Percentiles rank a stretch among this genome's conserved stretches.
Conservation (phyloP, 202 grass and related monocot genomes). For the Dendrocalamus latiflorus region DNA sequence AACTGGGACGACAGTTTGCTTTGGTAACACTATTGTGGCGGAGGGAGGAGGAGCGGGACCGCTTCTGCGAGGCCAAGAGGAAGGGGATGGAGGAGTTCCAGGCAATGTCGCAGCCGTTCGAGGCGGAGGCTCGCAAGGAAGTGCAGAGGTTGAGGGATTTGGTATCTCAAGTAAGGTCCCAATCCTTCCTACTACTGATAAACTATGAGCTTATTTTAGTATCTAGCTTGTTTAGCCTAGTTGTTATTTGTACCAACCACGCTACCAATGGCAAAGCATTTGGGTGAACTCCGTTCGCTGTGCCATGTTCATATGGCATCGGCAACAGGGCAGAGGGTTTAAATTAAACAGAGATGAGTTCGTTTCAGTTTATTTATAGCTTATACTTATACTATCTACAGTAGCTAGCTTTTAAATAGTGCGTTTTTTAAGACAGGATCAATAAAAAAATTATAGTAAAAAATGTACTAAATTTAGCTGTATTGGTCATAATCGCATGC, state of each 20-base stretch:
- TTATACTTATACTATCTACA: no score
- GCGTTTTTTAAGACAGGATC: no score
- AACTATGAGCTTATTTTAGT: slow-evolving; percentile 23
- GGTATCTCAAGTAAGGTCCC: slow-evolving; percentile 59
- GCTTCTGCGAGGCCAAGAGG: slow-evolving; percentile 51
- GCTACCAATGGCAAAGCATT: neutral
- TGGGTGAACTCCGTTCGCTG: slow-evolving; percentile 8
- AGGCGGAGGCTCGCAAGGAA: slow-evolving; percentile 42
- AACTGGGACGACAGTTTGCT: no score
- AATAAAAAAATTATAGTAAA: no score
- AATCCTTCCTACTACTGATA: slow-evolving; percentile 12
- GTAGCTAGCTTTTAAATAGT: no score
- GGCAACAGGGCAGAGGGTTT: slow-evolving; percentile 13
- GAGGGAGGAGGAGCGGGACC: slow-evolving; percentile 53
- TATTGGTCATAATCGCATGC: no score
- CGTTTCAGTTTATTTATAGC: no score
- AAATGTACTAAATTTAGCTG: no score
- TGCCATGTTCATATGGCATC: slow-evolving; percentile 13
- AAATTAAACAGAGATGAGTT: no score
- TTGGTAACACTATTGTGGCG: neutral
- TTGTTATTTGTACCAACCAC: neutral
- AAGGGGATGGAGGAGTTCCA: slow-evolving; percentile 73
- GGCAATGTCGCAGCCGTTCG: slow-evolving; percentile 39
- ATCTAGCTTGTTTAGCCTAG: slow-evolving; percentile 19
- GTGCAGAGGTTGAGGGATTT: slow-evolving; percentile 53